These are phyloP conservation scores for Plectosphaerella sp. DNA, from an alignment of 2,329 filamentous ascomycete species.

Conservation along the genomic window DNA sequence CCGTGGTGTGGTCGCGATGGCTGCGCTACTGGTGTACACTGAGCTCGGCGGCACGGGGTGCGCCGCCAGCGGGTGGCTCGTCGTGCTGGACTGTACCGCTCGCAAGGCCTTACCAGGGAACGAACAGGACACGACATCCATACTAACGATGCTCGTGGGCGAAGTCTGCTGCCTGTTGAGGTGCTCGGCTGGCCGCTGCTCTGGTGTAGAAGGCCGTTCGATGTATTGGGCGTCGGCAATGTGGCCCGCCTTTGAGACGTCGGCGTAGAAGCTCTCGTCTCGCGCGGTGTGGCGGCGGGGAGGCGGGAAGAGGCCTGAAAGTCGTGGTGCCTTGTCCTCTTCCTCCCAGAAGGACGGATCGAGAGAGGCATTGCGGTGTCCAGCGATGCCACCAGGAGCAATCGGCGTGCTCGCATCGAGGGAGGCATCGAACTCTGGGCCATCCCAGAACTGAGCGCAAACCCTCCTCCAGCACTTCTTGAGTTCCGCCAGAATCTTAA, in stretches of 20 bases:
- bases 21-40: conserved; percentile 39
- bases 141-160: conserved; percentile 53
- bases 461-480: conserved; percentile 97
- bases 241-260: conserved; percentile 40
- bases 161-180: conserved; percentile 37
- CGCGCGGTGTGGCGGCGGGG: conserved; percentile 15
- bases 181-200: conserved; percentile 21
- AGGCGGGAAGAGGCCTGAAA: conserved; percentile 34
- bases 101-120: conserved; percentile 51
- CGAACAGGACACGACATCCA: conserved; percentile 60
- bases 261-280: conserved; percentile 36
- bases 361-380: conserved; percentile 50
- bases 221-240: conserved; percentile 40
- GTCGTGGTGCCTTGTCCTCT: conserved; percentile 36
- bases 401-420: conserved; percentile 64
- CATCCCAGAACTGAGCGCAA: conserved; percentile 86
- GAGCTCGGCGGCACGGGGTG: conserved; percentile 51
- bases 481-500: conserved; percentile 88
- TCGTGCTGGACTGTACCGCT: conserved; percentile 29
- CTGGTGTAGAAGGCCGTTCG: conserved; percentile 44
- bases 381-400: conserved; percentile 68
- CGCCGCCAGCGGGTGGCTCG: conserved; percentile 41
- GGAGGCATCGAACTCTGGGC: conserved; percentile 58
- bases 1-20: conserved; percentile 54
- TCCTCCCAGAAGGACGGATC: conserved; percentile 53